These are phyloP conservation scores for Kuraishia floccosa DNA, from an alignment of 805 yeast species.

Conservation along the genomic window DNA sequence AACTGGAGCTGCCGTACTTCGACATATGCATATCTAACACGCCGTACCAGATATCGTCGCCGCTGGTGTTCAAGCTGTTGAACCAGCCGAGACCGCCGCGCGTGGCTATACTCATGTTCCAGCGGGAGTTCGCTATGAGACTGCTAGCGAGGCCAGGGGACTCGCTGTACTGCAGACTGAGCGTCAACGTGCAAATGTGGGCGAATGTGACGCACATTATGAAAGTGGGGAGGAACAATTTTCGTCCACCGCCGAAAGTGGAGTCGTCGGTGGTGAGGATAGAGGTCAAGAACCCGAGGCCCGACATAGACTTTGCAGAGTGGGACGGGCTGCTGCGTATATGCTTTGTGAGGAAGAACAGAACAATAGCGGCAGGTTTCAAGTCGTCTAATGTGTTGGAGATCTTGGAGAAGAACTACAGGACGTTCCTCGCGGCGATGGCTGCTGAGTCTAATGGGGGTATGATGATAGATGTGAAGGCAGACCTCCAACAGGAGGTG, in stretches of 20 bases:
- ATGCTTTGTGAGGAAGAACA: constrained; percentile 86
- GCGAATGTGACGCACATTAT: constrained; percentile 97
- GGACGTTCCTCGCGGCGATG: constrained; percentile 48
- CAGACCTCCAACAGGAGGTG: constrained; percentile 35
- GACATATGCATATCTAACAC: constrained; percentile 96
- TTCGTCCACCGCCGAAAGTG: constrained; percentile 97
- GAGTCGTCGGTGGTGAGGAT: constrained; percentile 93
- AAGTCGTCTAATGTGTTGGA: constrained; percentile 70
- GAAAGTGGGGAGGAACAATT: constrained; percentile 96
- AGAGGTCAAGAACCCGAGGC: constrained; percentile 87
- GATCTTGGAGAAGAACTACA: constrained; percentile 81
- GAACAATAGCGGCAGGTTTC: constrained; percentile 88
- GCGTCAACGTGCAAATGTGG: constrained; percentile 99
- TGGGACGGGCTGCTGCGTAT: constrained; percentile 96
- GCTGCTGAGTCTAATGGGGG: constrained; percentile 35
- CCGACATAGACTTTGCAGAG: constrained; percentile 86
- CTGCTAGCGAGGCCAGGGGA: constrained; percentile 97
- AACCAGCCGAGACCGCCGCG: constrained; percentile 92
- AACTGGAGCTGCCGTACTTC: constrained; percentile 87
- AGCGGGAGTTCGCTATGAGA: constrained; percentile 92
- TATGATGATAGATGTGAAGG: constrained; percentile 29
- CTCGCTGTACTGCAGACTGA: constrained; percentile 77
- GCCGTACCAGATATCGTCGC: constrained; percentile 96
- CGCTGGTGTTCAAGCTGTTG: constrained; percentile 84
- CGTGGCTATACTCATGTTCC: constrained; percentile 93